Percentiles rank a stretch among this genome's conserved stretches.
phyloP scores from a whole-genome alignment of 768 basidiomycete genomes.

The Stropharia rugosoannulata region DNA sequence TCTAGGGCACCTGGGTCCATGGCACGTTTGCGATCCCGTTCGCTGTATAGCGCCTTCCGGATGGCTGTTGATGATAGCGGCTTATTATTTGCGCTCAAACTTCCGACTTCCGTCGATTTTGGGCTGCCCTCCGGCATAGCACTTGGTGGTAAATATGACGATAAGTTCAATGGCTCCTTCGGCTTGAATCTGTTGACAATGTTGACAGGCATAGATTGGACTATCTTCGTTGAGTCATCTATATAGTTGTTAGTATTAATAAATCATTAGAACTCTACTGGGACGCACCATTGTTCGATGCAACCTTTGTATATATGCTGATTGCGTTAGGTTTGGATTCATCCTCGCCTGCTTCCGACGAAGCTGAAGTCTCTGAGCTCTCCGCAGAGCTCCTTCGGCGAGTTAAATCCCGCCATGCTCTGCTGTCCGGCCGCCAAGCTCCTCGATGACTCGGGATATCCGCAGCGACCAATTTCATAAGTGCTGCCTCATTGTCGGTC shows the following conservation, averaged over 20 bases:
- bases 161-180: slow-evolving; percentile 44
- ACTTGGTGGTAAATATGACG: slow-evolving; percentile 58
- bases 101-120: slow-evolving; percentile 25
- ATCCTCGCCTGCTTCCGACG: slow-evolving; percentile 31
- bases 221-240: slow-evolving; percentile 26
- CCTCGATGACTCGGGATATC: slow-evolving; percentile 68
- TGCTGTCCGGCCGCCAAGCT: slow-evolving; percentile 65
- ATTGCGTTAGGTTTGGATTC: slow-evolving; percentile 9
- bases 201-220: slow-evolving; percentile 63
- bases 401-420: slow-evolving; percentile 65
- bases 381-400: slow-evolving; percentile 29
- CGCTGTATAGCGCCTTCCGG: slow-evolving; percentile 64
- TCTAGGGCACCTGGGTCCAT: slow-evolving; percentile 73
- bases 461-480: slow-evolving; percentile 66
- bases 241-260: background rate
- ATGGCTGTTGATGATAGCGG: slow-evolving; percentile 44
- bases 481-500: slow-evolving; percentile 34
- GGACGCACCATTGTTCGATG: background rate
- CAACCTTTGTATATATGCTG: background rate
- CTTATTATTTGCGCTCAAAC: slow-evolving; percentile 17
- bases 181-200: slow-evolving; percentile 41
- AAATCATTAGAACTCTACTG: background rate
- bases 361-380: slow-evolving; percentile 16
- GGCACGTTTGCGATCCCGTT: slow-evolving; percentile 61
- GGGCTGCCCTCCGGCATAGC: slow-evolving; percentile 37